Percentiles rank a stretch among this genome's conserved stretches.
phyloP scores from a whole-genome alignment of 192 early-diverging fungal genomes.

The Jimgerdemannia flammicorona region DNA sequence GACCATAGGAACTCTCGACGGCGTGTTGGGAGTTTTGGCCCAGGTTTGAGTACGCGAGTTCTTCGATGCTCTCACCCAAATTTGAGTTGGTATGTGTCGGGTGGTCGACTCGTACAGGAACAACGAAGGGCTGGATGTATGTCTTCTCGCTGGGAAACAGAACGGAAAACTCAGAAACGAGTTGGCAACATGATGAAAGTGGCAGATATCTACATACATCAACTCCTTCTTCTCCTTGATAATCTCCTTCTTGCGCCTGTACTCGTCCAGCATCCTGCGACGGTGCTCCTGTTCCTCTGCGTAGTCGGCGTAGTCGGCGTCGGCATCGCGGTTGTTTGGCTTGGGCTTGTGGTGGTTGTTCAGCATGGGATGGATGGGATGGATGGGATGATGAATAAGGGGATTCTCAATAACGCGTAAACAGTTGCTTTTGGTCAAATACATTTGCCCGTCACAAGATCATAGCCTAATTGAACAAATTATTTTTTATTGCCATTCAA shows the following conservation, averaged over 20 bases:
- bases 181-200: background rate
- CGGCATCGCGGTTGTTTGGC: background rate
- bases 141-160: background rate
- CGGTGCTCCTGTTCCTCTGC: background rate
- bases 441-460: too few species aligned
- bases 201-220: background rate
- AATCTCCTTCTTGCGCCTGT: background rate
- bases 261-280: background rate
- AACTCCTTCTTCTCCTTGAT: background rate
- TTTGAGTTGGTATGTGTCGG: background rate
- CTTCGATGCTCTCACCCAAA: background rate
- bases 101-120: background rate
- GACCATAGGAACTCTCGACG: background rate
- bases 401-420: background rate
- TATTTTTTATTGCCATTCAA: background rate
- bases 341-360: background rate
- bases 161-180: background rate
- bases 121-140: background rate
- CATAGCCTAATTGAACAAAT: too few species aligned
- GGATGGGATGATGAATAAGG: background rate
- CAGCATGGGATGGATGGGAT: background rate
- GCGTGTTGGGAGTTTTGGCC: background rate
- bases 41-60: background rate
- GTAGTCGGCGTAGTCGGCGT: background rate
- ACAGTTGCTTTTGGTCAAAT: background rate